A percentile compares a stretch with the other conserved stretches of the same genome.
Evolutionary conservation across 139 green algal genomes (phyloP).

Genomic region (Haematococcus sp.): DNA sequence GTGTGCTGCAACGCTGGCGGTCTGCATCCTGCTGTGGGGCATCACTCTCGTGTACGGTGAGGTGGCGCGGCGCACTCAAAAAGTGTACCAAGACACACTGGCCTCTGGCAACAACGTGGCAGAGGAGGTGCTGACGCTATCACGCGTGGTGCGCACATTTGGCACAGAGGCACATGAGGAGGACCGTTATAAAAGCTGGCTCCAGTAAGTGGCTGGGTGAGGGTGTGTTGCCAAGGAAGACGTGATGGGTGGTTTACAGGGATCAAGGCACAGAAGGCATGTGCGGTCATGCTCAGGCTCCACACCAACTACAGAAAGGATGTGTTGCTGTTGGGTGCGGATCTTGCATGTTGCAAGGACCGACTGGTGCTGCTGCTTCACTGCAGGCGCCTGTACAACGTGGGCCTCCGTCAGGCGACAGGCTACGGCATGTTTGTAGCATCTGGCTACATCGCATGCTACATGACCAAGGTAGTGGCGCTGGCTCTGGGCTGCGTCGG

Average conservation of each 20-base stretch:
- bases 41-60: conserved; percentile 61
- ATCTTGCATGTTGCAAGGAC: too few relatives aligned
- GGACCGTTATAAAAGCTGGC: conserved; percentile 57
- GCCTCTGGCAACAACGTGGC: conserved; percentile 65
- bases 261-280: too few relatives aligned
- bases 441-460: conserved; percentile 29
- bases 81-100: conserved; percentile 63
- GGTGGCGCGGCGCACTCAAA: conserved; percentile 60
- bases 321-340: too few relatives aligned
- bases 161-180: conserved; percentile 70
- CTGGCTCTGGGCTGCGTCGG: conserved; percentile 66
- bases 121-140: conserved; percentile 61
- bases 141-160: conserved; percentile 72
- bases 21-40: conserved; percentile 56
- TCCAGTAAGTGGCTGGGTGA: conserved; percentile 37
- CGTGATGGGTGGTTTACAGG: not conserved
- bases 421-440: conserved; percentile 58
- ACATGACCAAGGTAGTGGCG: conserved; percentile 44
- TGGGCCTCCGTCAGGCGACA: conserved; percentile 64
- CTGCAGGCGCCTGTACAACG: conserved; percentile 49
- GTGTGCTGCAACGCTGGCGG: conserved; percentile 42
- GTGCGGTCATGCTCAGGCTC: too few relatives aligned
- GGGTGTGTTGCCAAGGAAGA: not conserved
- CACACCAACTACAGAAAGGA: too few relatives aligned
- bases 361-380: too few relatives aligned